phyloP scores from a whole-genome alignment of 495 filamentous ascomycete genomes.

The Pyrenopolyporus hunteri region DNA sequence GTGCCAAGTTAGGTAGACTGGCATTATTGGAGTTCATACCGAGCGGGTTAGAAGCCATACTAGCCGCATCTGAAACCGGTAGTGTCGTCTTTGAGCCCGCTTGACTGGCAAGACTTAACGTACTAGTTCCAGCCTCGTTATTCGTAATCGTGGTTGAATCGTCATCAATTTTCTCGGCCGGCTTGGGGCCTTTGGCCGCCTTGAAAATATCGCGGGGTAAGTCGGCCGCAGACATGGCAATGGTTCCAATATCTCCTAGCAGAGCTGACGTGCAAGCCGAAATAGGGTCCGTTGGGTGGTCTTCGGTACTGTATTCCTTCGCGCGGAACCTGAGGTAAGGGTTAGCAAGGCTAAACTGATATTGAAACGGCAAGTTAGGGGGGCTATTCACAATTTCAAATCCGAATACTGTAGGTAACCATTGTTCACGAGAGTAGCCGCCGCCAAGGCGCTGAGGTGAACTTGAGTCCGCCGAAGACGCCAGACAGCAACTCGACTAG shows the following conservation, averaged over 20 bases:
- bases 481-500: constrained; percentile 72
- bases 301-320: constrained; percentile 72
- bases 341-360: constrained; percentile 28
- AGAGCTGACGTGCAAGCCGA: constrained; percentile 74
- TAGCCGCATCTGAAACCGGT: constrained; percentile 15
- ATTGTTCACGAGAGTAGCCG: constrained; percentile 66
- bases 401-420: constrained; percentile 66
- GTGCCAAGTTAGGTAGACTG: constrained; percentile 12
- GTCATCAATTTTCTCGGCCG: constrained; percentile 18
- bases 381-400: constrained; percentile 65
- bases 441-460: constrained; percentile 71
- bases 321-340: constrained; percentile 60
- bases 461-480: constrained; percentile 66
- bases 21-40: constrained; percentile 14
- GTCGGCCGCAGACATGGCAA: constrained; percentile 83
- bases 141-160: constrained; percentile 22
- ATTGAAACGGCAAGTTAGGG: background rate
- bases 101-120: constrained; percentile 5
- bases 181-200: constrained; percentile 39
- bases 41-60: constrained; percentile 1
- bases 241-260: constrained; percentile 72
- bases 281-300: constrained; percentile 74
- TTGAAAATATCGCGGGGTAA: constrained; percentile 77
- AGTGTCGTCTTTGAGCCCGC: constrained; percentile 18
- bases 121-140: constrained; percentile 34